phyloP scores from a whole-genome alignment of 257 asterid species.

The Forsythia viridissima region DNA sequence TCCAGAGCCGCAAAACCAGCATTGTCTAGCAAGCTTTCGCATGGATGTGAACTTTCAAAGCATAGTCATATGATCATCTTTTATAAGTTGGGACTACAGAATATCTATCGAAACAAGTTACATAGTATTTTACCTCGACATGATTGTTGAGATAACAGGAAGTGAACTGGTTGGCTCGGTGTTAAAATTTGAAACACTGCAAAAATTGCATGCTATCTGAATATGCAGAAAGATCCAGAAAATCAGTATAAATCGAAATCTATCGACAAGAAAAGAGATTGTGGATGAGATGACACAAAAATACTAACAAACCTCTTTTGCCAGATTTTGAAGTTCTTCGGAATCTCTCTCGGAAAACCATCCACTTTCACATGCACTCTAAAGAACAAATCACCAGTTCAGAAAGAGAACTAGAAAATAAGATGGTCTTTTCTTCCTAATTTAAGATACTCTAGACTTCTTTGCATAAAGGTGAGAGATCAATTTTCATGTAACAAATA shows the following conservation, averaged over 20 bases:
- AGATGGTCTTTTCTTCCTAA: background rate
- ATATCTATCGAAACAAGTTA: slow-evolving; percentile 6
- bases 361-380: slow-evolving; percentile 76
- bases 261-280: background rate
- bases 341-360: slow-evolving; percentile 77
- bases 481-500: background rate
- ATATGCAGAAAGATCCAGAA: slow-evolving; percentile 11
- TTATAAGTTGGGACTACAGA: slow-evolving; percentile 21
- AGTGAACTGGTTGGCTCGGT: slow-evolving; percentile 48
- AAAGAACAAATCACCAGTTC: slow-evolving; percentile 33
- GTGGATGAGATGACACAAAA: slow-evolving; percentile 8
- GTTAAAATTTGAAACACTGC: slow-evolving; percentile 43
- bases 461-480: slow-evolving; percentile 10
- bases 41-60: slow-evolving; percentile 6
- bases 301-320: slow-evolving; percentile 50
- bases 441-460: slow-evolving; percentile 6
- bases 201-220: slow-evolving; percentile 56
- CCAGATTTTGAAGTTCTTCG: slow-evolving; percentile 57
- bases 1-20: slow-evolving; percentile 16
- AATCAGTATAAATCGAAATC: slow-evolving; percentile 14
- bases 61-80: slow-evolving; percentile 6
- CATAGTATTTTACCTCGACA: slow-evolving; percentile 60
- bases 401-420: slow-evolving; percentile 10
- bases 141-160: slow-evolving; percentile 52
- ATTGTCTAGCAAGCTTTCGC: slow-evolving; percentile 16